These are phyloP conservation scores for Dendrobium officinale DNA, from an alignment of 106 monocot genomes.

Conservation along the genomic window DNA sequence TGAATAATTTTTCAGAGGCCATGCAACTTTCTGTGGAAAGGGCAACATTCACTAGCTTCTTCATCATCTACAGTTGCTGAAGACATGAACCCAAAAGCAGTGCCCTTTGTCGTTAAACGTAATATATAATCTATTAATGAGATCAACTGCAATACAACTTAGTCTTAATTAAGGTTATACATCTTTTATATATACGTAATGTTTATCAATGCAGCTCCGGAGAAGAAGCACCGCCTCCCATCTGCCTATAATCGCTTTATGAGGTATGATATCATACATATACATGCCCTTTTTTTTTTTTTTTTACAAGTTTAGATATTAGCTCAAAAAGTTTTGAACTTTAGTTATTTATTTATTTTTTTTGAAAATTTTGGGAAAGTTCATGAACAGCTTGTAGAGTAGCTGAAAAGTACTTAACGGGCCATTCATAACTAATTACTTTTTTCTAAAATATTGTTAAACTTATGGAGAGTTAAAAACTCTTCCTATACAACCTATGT, in stretches of 20 bases:
- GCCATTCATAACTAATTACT: too few species aligned
- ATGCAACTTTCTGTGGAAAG: conserved; percentile 22
- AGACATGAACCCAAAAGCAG: conserved; percentile 1
- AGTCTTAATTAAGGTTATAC: background rate
- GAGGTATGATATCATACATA: conserved; percentile 21
- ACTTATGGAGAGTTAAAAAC: too few species aligned
- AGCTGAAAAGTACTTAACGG: too few species aligned
- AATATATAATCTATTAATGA: background rate
- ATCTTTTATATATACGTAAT: background rate
- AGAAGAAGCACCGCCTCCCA: conserved; percentile 61
- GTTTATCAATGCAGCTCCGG: conserved; percentile 29
- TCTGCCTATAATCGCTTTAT: conserved; percentile 70
- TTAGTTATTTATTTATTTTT: background rate
- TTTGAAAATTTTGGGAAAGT: too few species aligned
- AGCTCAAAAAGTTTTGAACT: background rate
- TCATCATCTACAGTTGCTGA: conserved; percentile 6
- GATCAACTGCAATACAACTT: background rate
- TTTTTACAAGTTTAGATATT: too few species aligned
- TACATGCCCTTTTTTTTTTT: too few species aligned
- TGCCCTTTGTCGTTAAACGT: background rate
- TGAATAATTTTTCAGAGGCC: conserved; percentile 12
- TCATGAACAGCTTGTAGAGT: too few species aligned
- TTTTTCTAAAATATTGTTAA: too few species aligned
- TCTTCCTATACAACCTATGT: too few species aligned
- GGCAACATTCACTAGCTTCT: conserved; percentile 15